These are phyloP conservation scores for Primulina huaijiensis DNA, from an alignment of 257 asterid species.

Conservation along the genomic window DNA sequence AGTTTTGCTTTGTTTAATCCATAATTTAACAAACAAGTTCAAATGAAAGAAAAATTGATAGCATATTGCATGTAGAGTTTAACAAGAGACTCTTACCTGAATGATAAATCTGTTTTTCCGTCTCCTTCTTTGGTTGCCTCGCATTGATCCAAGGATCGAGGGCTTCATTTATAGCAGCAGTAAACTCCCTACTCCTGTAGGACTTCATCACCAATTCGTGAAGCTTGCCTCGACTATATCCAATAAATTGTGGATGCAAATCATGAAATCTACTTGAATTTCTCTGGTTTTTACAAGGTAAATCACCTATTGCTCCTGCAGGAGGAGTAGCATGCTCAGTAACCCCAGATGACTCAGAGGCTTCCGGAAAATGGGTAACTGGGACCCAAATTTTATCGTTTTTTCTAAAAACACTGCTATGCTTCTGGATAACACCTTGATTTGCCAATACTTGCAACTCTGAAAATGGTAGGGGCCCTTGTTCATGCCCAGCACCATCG, in stretches of 20 bases:
- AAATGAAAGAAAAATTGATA: slow-evolving; percentile 14
- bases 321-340: slow-evolving; percentile 34
- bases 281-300: slow-evolving; percentile 27
- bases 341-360: slow-evolving; percentile 36
- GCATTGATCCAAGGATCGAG: slow-evolving; percentile 97
- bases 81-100: slow-evolving; percentile 48
- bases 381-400: slow-evolving; percentile 92
- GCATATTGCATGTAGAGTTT: slow-evolving; percentile 13
- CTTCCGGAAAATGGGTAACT: slow-evolving; percentile 39
- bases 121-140: slow-evolving; percentile 87
- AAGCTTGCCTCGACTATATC: slow-evolving; percentile 90
- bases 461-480: slow-evolving; percentile 75
- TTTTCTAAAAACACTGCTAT: slow-evolving; percentile 80
- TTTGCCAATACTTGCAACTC: slow-evolving; percentile 83
- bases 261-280: slow-evolving; percentile 54
- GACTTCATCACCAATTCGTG: slow-evolving; percentile 98
- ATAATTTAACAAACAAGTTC: background rate
- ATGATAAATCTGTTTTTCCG: slow-evolving; percentile 45
- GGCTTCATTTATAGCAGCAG: slow-evolving; percentile 97
- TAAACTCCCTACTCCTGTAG: slow-evolving; percentile 93
- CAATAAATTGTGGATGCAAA: slow-evolving; percentile 90
- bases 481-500: slow-evolving; percentile 98
- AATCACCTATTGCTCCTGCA: slow-evolving; percentile 33
- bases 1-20: background rate
- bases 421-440: slow-evolving; percentile 70